Conservation (phyloP, 1,284 basidiomycete genomes). For the Cutaneotrichosporon mucoides region DNA sequence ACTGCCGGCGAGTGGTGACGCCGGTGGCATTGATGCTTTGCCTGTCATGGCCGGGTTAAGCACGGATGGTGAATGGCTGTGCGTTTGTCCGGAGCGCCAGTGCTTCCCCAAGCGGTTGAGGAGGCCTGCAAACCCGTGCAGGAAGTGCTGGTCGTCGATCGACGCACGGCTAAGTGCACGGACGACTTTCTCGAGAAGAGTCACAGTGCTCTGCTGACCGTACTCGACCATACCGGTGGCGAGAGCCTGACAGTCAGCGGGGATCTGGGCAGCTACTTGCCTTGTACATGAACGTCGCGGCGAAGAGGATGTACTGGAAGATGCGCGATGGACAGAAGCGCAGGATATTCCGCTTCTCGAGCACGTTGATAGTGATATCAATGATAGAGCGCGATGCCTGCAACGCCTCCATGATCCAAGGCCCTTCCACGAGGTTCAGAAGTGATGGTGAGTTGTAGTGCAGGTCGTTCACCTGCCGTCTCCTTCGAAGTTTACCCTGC, state of each 20-base stretch:
- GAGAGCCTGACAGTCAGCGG: conserved; percentile 8
- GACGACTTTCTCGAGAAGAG: conserved; percentile 7
- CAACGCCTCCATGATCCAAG: conserved; percentile 18
- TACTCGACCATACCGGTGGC: conserved; percentile 17
- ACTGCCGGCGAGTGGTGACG: background rate
- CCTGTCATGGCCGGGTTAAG: background rate
- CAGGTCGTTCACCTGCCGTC: conserved; percentile 6
- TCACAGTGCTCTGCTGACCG: conserved; percentile 7
- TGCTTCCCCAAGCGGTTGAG: conserved; percentile 14
- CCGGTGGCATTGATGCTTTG: background rate
- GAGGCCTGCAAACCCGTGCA: conserved; percentile 12
- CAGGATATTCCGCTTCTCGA: conserved; percentile 10
- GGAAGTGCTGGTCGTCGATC: conserved; percentile 17
- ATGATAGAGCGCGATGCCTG: conserved; percentile 14
- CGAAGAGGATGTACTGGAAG: conserved; percentile 18
- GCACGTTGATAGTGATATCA: conserved; percentile 11
- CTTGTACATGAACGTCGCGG: conserved; percentile 20
- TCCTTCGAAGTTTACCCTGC: conserved; percentile 13
- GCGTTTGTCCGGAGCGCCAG: background rate
- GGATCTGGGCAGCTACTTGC: background rate
- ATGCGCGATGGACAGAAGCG: conserved; percentile 11
- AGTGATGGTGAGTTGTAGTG: conserved; percentile 14
- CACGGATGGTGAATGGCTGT: background rate
- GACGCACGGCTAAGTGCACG: conserved; percentile 7
- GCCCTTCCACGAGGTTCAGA: conserved; percentile 17